Conservation (phyloP, 768 basidiomycete species). For the Hemileccinum rubropunctum region DNA sequence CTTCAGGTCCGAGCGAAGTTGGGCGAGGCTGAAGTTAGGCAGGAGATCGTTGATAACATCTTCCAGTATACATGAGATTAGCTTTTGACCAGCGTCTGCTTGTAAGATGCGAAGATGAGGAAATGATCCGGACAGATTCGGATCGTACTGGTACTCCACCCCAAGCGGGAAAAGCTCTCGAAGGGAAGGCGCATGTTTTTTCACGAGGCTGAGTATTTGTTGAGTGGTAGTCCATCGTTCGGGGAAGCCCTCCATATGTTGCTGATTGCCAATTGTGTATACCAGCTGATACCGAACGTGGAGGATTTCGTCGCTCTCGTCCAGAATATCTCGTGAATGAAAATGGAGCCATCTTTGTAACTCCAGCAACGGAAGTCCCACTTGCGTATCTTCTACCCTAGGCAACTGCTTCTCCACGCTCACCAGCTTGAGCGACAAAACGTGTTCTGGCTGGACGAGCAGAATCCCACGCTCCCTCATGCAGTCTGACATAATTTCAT, state of each 20-base stretch:
- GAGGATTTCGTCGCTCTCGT: constrained; percentile 36
- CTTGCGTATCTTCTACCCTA: constrained; percentile 9
- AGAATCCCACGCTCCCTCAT: constrained; percentile 38
- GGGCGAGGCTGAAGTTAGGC: constrained; percentile 5
- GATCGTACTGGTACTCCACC: neutral
- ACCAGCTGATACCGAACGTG: constrained; percentile 47
- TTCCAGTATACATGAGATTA: constrained; percentile 3
- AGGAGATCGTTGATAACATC: constrained; percentile 9
- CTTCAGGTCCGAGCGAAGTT: neutral
- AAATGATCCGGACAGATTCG: neutral
- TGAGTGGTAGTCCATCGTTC: constrained; percentile 43
- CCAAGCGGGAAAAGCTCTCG: constrained; percentile 2
- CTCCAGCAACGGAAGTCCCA: constrained; percentile 17
- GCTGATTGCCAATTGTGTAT: constrained; percentile 41
- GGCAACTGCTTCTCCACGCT: constrained; percentile 15
- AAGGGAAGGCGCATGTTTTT: constrained; percentile 3
- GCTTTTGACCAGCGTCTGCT: neutral
- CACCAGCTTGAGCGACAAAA: constrained; percentile 47
- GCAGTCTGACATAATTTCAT: constrained; percentile 28
- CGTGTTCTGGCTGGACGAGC: constrained; percentile 48
- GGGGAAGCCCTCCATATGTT: constrained; percentile 37
- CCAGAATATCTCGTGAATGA: constrained; percentile 16
- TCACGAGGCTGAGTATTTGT: constrained; percentile 34
- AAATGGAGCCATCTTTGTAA: constrained; percentile 19
- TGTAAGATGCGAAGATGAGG: constrained; percentile 12